These are phyloP conservation scores for Beauveria asiatica DNA, from an alignment of 2,329 filamentous ascomycete genomes.

Conservation along the genomic window DNA sequence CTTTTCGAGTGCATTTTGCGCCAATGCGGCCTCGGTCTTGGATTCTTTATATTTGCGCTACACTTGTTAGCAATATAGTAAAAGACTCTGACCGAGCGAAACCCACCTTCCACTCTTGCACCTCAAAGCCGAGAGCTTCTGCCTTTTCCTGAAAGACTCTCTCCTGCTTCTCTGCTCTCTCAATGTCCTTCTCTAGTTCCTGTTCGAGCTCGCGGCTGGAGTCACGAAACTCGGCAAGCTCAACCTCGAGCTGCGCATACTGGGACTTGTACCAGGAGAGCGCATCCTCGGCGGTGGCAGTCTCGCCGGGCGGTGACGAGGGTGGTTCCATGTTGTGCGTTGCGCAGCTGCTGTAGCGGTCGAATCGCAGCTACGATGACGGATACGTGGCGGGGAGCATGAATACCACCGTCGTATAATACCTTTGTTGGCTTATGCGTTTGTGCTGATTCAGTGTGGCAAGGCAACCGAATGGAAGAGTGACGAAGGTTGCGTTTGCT, in stretches of 20 bases:
- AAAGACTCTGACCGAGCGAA: background rate
- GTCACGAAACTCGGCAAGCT: conserved; percentile 87
- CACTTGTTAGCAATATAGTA: conserved; percentile 11
- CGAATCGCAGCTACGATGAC: conserved; percentile 9
- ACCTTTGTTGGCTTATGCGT: background rate
- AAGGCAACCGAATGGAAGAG: background rate
- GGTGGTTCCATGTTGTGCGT: conserved; percentile 45
- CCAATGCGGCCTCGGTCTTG: conserved; percentile 76
- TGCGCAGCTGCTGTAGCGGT: conserved; percentile 10
- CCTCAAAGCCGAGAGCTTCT: conserved; percentile 76
- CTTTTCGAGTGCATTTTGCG: conserved; percentile 83
- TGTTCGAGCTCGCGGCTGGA: conserved; percentile 91
- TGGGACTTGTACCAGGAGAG: conserved; percentile 92
- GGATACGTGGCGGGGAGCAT: background rate
- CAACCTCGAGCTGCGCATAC: conserved; percentile 84
- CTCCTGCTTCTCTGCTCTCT: conserved; percentile 90
- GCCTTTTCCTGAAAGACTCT: conserved; percentile 78
- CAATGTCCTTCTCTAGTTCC: conserved; percentile 92
- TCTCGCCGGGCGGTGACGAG: conserved; percentile 51
- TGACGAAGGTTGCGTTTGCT: background rate
- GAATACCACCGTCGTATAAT: background rate
- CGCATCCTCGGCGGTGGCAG: conserved; percentile 58
- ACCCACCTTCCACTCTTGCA: conserved; percentile 95
- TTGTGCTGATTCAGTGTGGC: background rate
- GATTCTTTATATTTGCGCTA: conserved; percentile 95